Percentiles rank a stretch among this genome's conserved stretches.
phyloP scores from a whole-genome alignment of 179 eudicot genomes.

The Amaranthus tricolor region DNA sequence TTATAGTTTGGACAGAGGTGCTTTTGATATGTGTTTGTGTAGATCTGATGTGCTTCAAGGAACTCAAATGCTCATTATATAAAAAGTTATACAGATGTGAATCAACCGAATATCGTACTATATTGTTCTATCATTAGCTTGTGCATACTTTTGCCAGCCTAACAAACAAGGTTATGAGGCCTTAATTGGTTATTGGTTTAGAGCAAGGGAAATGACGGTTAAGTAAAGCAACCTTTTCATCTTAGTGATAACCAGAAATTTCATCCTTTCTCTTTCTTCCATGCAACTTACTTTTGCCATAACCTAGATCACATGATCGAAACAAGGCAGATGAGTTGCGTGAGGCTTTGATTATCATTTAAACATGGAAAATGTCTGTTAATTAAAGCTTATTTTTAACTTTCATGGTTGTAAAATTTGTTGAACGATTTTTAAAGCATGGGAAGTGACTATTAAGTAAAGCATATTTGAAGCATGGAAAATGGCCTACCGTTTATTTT shows the following conservation, averaged over 20 bases:
- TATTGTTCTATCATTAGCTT: not conserved
- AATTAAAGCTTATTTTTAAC: not conserved
- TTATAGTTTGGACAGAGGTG: not conserved
- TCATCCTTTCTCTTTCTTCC: not conserved
- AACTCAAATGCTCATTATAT: too few species aligned
- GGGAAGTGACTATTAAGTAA: too few species aligned
- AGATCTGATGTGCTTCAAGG: not conserved
- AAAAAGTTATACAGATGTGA: not conserved
- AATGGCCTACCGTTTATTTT: not conserved
- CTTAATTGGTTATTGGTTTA: not conserved
- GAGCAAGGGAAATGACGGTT: not conserved
- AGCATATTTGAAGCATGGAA: too few species aligned
- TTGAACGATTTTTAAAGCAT: too few species aligned
- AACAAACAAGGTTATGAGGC: not conserved
- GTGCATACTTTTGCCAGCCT: not conserved
- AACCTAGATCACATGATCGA: not conserved
- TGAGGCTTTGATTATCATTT: not conserved
- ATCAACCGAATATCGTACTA: not conserved
- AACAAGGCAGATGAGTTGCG: not conserved
- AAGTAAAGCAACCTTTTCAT: not conserved
- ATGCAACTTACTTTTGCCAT: not conserved
- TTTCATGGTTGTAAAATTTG: not conserved
- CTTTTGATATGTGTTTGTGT: not conserved
- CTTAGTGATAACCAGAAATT: not conserved
- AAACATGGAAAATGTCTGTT: not conserved